These are phyloP conservation scores for Diversispora epigaea DNA, from an alignment of 192 early-diverging fungal species.

Conservation along the genomic window DNA sequence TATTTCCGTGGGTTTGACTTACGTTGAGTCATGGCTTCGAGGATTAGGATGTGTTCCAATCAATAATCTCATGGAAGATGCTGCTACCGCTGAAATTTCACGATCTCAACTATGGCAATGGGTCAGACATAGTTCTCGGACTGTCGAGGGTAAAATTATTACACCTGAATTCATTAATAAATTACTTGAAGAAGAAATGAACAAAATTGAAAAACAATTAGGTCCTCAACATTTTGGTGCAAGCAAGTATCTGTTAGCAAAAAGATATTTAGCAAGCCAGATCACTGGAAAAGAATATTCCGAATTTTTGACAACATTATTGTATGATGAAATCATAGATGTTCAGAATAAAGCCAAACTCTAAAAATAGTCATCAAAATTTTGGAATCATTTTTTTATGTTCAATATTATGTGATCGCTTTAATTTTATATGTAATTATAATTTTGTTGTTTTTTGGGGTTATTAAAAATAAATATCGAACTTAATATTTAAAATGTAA, in stretches of 20 bases:
- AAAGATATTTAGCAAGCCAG: constrained; percentile 68
- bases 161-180: constrained; percentile 75
- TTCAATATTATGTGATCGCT: too few species aligned
- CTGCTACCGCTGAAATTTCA: constrained; percentile 97
- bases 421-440: too few species aligned
- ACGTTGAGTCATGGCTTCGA: constrained; percentile 96
- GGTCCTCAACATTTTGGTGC: constrained; percentile 62
- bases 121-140: constrained; percentile 83
- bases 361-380: constrained; percentile 18
- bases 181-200: constrained; percentile 88
- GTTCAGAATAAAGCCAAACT: constrained; percentile 38
- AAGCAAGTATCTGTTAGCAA: constrained; percentile 67
- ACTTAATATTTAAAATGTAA: too few species aligned
- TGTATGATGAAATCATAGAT: constrained; percentile 84
- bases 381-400: too few species aligned
- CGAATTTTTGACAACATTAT: constrained; percentile 92
- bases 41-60: constrained; percentile 96
- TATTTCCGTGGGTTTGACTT: constrained; percentile 86
- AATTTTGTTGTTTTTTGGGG: too few species aligned
- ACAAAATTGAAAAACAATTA: constrained; percentile 63
- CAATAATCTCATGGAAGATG: constrained; percentile 98
- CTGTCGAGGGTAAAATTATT: constrained; percentile 76
- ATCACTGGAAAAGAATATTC: constrained; percentile 83
- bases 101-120: constrained; percentile 98
- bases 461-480: too few species aligned